Conservation (phyloP, 225 moss, liverwort and hornwort genomes). For the Marchantia paleacea region DNA sequence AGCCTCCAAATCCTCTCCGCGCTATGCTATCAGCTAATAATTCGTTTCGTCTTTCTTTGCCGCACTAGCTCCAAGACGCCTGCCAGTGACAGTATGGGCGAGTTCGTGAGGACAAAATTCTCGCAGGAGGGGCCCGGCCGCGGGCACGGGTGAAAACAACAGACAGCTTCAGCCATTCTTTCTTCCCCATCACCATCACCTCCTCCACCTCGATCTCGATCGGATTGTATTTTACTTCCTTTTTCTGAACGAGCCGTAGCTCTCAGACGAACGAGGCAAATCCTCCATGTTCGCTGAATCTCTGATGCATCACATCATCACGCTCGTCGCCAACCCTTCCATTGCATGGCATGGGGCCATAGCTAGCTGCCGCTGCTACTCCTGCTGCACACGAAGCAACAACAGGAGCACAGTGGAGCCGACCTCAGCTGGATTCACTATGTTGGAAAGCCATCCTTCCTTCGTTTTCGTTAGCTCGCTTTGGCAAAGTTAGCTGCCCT, state of each 20-base stretch:
- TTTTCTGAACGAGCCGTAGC: neutral
- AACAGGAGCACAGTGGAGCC: neutral
- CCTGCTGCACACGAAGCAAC: neutral
- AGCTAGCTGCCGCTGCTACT: neutral
- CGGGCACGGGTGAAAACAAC: neutral
- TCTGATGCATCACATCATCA: neutral
- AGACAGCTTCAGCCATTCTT: neutral
- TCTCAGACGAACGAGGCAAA: neutral
- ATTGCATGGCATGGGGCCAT: slow-evolving; percentile 4
- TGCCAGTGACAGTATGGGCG: neutral
- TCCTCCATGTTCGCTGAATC: slow-evolving; percentile 2
- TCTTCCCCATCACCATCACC: neutral
- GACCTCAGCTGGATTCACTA: neutral
- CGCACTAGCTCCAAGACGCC: slow-evolving; percentile 1
- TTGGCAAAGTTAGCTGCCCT: neutral
- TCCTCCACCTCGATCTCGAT: neutral
- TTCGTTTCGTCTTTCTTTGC: slow-evolving; percentile 6
- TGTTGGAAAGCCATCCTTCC: neutral
- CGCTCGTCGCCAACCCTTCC: neutral
- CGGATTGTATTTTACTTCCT: neutral
- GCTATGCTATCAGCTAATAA: neutral
- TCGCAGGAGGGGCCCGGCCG: neutral
- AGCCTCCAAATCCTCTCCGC: neutral
- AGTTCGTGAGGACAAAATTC: neutral
- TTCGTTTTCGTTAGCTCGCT: neutral